phyloP scores from a whole-genome alignment of 1,284 basidiomycete genomes.

The Puccinia hordei region DNA sequence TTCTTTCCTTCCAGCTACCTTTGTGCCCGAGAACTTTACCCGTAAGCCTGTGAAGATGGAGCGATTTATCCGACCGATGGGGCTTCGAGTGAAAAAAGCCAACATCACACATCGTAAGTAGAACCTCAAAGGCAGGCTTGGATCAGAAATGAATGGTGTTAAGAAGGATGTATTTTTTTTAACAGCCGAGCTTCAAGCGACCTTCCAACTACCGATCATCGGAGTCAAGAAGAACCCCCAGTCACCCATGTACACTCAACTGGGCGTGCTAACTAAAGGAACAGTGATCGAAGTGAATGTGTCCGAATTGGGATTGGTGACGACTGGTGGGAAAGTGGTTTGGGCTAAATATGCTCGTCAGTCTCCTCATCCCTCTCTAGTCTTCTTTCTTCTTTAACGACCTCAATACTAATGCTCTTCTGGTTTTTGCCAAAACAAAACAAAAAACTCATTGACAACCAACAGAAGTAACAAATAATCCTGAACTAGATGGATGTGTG shows the following conservation, averaged over 20 bases:
- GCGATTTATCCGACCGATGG: conserved; percentile 96
- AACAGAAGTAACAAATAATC: conserved; percentile 48
- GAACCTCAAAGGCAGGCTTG: neutral
- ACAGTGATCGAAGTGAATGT: conserved; percentile 99
- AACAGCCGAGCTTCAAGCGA: conserved; percentile 90
- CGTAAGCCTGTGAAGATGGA: conserved; percentile 99
- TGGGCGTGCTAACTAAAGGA: conserved; percentile 97
- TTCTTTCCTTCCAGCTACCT: conserved; percentile 35
- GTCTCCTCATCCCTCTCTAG: neutral
- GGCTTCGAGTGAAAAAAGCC: conserved; percentile 93
- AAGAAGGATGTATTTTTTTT: neutral
- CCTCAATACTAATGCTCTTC: conserved; percentile 66
- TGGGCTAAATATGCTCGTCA: conserved; percentile 63
- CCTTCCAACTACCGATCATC: conserved; percentile 96
- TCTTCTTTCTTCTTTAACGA: neutral
- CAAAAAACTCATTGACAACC: neutral
- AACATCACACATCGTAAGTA: conserved; percentile 94
- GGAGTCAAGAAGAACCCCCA: conserved; percentile 99
- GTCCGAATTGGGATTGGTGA: conserved; percentile 94
- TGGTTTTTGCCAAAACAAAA: conserved; percentile 42
- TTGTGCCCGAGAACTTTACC: conserved; percentile 77
- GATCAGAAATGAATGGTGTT: too few species aligned
- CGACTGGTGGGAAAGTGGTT: conserved; percentile 89
- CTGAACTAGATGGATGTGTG: conserved; percentile 91
- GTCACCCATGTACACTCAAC: conserved; percentile 77